Evolutionary conservation across 306 rosid genomes (phyloP), one percentile per base, ranked within the genome.

Genomic region (Prunus salicina): DNA sequence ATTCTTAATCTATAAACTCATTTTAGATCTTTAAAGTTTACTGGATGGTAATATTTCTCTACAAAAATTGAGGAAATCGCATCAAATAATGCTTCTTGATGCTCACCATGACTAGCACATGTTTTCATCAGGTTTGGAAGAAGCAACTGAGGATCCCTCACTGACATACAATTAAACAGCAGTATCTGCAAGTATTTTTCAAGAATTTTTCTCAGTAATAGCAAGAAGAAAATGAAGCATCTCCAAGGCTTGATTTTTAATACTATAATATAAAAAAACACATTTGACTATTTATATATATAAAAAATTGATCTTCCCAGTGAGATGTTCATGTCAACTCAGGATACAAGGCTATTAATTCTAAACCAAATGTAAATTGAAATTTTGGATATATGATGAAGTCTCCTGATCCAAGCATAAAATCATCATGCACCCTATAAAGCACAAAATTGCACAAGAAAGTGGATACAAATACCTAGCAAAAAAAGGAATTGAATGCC

Each of bases 131-230:
- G 88, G 74, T 49, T 82, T 30, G 97, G 97, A 78, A 95, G 96
- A 74, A 95, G 98, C 73, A 92, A 61, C 73, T 88, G 88, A 55
- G 97, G 98, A 84, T 92, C 93, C 76, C 98, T 86, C 71, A 90
- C 96, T 6, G 98, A 77, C 98, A 95, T 85, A 76, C 98, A 95
- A 85, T 95, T 95, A 87, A 95, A 95, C 82, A 95, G 86, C 80
- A 95, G 85, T 80, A 95, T 89, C 97, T 95, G 89, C 85, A 90
- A 46, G 55, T 67, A 63, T 52, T 69, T 27, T 1, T 49, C 67
- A 73, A 63, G 55, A 58, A 77, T 11, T 47, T 80, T 64, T 77
- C 27, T 70, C 56, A 79, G 72, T 24, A 57, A 49, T 74, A 61
- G 67, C 73, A 64, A 74, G 45, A 32, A 51, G 70, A 61, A 53